Conservation (phyloP, 2,329 filamentous ascomycete species). For the Fusarium solani-melongenae region DNA sequence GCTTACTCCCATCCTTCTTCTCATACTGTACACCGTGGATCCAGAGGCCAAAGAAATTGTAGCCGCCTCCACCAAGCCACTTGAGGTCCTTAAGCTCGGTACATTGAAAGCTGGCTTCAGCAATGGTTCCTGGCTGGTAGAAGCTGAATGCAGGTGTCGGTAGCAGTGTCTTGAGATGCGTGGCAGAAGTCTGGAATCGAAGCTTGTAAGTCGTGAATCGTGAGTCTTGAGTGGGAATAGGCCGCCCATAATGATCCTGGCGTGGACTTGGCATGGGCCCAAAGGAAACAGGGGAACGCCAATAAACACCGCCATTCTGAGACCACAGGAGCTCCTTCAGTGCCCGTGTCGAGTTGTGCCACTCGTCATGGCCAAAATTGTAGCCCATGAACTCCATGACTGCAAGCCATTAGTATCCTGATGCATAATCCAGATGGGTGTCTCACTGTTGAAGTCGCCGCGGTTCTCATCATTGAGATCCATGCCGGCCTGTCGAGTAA, state of each 20-base stretch:
- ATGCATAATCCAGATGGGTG: not conserved
- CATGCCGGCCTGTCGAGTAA: constrained; percentile 62
- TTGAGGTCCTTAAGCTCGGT: constrained; percentile 62
- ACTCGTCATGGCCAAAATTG: constrained; percentile 36
- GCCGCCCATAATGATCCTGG: constrained; percentile 17
- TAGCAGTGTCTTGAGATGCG: constrained; percentile 60
- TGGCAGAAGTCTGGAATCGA: constrained; percentile 62
- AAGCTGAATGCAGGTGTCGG: constrained; percentile 56
- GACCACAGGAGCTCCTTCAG: constrained; percentile 29
- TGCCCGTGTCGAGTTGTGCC: constrained; percentile 24
- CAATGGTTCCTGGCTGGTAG: constrained; percentile 55
- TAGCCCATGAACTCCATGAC: constrained; percentile 28
- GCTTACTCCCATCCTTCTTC: constrained; percentile 58
- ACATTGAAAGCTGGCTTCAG: constrained; percentile 54
- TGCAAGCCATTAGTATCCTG: not conserved
- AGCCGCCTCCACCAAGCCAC: constrained; percentile 71
- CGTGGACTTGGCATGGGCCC: constrained; percentile 38
- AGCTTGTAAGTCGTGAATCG: constrained; percentile 59
- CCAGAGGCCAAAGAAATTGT: constrained; percentile 68
- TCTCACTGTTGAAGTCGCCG: constrained; percentile 54
- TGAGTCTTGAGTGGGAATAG: constrained; percentile 22
- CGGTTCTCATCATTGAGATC: constrained; percentile 55
- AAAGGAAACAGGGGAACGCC: constrained; percentile 37
- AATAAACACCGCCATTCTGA: constrained; percentile 8
- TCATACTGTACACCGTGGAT: constrained; percentile 71